Base-by-base conservation (phyloP, 2,329 filamentous ascomycete genomes). In the Emydomyces testavorans region DNA sequence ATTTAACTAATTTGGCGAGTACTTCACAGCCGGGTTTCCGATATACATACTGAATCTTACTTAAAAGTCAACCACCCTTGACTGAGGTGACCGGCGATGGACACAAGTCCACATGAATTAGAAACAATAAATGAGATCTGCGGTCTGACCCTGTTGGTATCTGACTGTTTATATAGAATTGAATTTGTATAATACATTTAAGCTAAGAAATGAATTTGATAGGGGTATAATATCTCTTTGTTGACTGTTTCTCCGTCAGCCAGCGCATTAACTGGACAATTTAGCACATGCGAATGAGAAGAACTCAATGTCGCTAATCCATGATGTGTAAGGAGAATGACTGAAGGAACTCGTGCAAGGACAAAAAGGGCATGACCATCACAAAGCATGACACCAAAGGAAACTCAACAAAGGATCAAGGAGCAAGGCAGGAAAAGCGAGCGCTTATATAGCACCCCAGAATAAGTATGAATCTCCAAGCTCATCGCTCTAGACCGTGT, bases 41-140 rank as follows among this genome's bases (percentile, higher is more conserved):
- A 50, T 64, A 65, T 46, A 65, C 63, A 13, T 64, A 64, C 47
- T 65, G 47, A 60, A 6, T 11, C 6, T 23, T n/a, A n/a, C n/a
- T n/a, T n/a, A n/a, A n/a, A n/a, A n/a, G n/a, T n/a, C n/a, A n/a
- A n/a, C n/a, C n/a, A n/a, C n/a, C n/a, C n/a, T n/a, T n/a, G n/a
- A n/a, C n/a, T n/a, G n/a, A n/a, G n/a, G n/a, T n/a, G n/a, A n/a
- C n/a, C n/a, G n/a, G n/a, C n/a, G n/a, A n/a, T n/a, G n/a, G n/a
- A n/a, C n/a, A n/a, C n/a, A n/a, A n/a, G n/a, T n/a, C n/a, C n/a
- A n/a, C n/a, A n/a, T n/a, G n/a, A n/a, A n/a, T n/a, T n/a, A n/a
- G n/a, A n/a, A n/a, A n/a, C n/a, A n/a, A n/a, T n/a, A n/a, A n/a
- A n/a, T n/a, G n/a, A n/a, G n/a, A n/a, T n/a, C n/a, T n/a, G n/a